These are phyloP conservation scores for Galerina marginata DNA, from an alignment of 768 basidiomycete genomes.

Conservation along the genomic window DNA sequence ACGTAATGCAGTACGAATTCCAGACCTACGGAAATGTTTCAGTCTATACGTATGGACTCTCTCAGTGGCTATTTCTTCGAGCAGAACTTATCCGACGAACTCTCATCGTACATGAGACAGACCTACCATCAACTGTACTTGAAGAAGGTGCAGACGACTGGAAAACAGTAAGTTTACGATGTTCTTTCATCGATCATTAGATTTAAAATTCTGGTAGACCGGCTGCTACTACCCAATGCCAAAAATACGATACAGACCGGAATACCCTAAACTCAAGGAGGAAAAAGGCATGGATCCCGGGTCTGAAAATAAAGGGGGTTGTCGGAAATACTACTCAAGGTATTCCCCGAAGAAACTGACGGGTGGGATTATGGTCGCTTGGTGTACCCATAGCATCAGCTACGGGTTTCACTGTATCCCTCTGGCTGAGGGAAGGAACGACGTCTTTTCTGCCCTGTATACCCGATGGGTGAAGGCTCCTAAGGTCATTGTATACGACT, in stretches of 20 bases:
- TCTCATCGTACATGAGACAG: background rate
- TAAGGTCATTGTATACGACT: conserved; percentile 28
- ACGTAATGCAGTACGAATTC: background rate
- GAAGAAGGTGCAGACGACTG: background rate
- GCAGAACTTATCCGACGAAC: background rate
- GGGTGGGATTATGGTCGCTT: conserved; percentile 33
- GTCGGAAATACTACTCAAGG: conserved; percentile 33
- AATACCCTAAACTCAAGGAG: conserved; percentile 29
- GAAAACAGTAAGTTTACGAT: background rate
- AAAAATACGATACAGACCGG: conserved; percentile 28
- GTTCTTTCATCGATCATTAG: too few relatives aligned
- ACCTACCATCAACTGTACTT: background rate
- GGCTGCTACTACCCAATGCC: conserved; percentile 35
- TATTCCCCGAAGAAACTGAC: conserved; percentile 31
- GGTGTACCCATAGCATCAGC: conserved; percentile 39
- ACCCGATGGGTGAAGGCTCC: conserved; percentile 36
- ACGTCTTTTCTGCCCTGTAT: conserved; percentile 41
- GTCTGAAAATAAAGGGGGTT: conserved; percentile 18
- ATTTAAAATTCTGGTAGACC: conserved; percentile 15
- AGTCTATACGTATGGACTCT: background rate
- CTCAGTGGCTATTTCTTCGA: conserved; percentile 15
- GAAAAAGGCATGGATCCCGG: conserved; percentile 20
- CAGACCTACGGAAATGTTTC: background rate
- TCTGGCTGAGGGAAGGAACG: conserved; percentile 36
- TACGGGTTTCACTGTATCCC: conserved; percentile 40